Evolutionary conservation across 2,329 filamentous ascomycete species (phyloP).

Genomic region (Metarhizium rileyi): DNA sequence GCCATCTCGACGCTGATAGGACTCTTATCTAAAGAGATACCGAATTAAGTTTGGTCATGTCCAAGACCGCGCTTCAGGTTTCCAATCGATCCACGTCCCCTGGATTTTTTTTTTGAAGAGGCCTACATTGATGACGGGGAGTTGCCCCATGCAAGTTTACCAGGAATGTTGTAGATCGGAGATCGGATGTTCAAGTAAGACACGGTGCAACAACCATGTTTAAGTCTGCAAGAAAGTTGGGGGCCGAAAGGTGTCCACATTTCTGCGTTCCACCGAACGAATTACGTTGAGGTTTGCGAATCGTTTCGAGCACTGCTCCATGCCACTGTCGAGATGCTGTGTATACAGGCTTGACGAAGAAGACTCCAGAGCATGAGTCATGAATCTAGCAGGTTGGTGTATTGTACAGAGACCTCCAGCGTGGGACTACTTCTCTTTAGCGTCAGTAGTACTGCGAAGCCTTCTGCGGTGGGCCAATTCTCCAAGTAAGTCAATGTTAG

Average conservation of each 20-base stretch:
- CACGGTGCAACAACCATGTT: background rate
- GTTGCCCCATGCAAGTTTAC: background rate
- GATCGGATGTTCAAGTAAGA: conserved; percentile 2
- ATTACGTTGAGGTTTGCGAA: too few relatives aligned
- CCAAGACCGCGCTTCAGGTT: too few relatives aligned
- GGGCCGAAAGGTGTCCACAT: conserved; percentile 1
- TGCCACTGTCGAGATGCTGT: background rate
- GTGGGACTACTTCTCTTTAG: background rate
- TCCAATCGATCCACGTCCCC: too few relatives aligned
- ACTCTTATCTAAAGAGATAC: too few relatives aligned
- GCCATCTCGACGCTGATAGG: too few relatives aligned
- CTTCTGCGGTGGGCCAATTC: background rate
- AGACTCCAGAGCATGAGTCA: background rate
- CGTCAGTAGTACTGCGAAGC: background rate
- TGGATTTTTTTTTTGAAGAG: too few relatives aligned
- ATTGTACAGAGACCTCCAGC: background rate
- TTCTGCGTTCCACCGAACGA: background rate
- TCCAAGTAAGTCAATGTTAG: background rate
- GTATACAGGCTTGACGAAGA: too few relatives aligned
- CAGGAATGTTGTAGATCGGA: conserved; percentile 2
- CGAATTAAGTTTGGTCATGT: too few relatives aligned
- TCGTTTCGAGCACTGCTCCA: background rate
- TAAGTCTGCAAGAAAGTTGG: background rate
- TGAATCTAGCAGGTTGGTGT: background rate
- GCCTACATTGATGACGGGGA: too few relatives aligned